Evolutionary conservation across 768 basidiomycete genomes (phyloP).

Genomic region (Auriscalpium vulgare): DNA sequence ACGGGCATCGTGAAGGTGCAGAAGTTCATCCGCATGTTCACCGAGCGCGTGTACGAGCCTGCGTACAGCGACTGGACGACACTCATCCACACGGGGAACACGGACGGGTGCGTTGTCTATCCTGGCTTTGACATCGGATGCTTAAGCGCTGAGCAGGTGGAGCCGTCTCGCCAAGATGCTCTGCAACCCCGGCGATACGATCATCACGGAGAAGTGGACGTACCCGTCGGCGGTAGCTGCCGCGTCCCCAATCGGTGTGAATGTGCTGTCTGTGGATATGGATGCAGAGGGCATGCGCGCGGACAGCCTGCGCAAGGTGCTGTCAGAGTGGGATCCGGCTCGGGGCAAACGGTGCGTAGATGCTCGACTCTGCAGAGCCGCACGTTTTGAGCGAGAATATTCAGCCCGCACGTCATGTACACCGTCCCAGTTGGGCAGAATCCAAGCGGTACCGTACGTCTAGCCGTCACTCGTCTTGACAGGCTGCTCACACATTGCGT

Average conservation of each 20-base stretch:
- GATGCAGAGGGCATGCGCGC: constrained; percentile 68
- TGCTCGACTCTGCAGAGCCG: neutral
- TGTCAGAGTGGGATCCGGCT: constrained; percentile 59
- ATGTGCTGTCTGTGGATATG: constrained; percentile 51
- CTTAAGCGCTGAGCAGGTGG: constrained; percentile 31
- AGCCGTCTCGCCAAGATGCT: constrained; percentile 49
- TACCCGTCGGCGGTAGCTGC: constrained; percentile 52
- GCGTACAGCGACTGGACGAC: constrained; percentile 54
- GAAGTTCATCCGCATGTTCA: constrained; percentile 52
- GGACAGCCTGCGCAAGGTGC: constrained; percentile 46
- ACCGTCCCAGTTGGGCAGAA: constrained; percentile 81
- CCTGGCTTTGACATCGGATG: neutral
- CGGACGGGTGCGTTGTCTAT: constrained; percentile 39
- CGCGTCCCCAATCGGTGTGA: constrained; percentile 32
- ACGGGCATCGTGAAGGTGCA: constrained; percentile 53
- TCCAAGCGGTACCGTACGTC: constrained; percentile 62
- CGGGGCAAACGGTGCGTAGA: constrained; percentile 46
- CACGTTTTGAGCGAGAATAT: neutral
- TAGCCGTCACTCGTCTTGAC: neutral
- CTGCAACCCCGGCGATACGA: constrained; percentile 55
- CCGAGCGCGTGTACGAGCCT: constrained; percentile 44
- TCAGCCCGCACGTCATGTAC: constrained; percentile 64
- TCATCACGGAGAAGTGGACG: constrained; percentile 63
- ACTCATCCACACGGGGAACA: constrained; percentile 59
- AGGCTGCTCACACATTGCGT: neutral